phyloP scores from a whole-genome alignment of 345 rosid species.

The Eutrema japonicum region DNA sequence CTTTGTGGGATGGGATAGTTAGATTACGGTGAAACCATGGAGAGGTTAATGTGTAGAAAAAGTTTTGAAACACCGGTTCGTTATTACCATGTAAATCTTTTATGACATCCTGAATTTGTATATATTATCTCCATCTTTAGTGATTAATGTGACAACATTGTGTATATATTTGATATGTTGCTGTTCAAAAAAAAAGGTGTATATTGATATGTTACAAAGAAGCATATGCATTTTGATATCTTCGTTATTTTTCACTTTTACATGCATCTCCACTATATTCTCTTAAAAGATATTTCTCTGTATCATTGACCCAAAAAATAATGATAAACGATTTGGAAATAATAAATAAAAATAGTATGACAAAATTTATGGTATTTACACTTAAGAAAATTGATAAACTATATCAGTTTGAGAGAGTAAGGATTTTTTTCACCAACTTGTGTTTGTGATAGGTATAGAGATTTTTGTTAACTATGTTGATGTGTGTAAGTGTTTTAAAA shows the following conservation, averaged over 20 bases:
- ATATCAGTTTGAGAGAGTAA: too few species aligned
- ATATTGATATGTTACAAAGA: constrained; percentile 13
- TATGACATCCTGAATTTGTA: not conserved
- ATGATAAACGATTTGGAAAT: too few species aligned
- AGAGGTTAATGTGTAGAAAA: constrained; percentile 14
- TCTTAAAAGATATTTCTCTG: not conserved
- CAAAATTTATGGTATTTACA: not conserved
- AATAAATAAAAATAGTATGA: not conserved
- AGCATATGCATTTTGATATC: constrained; percentile 1
- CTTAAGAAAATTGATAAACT: not conserved
- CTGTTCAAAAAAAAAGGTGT: not conserved
- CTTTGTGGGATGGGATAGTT: constrained; percentile 30
- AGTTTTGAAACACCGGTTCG: constrained; percentile 16
- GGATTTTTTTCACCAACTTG: not conserved
- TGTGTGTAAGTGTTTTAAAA: not conserved
- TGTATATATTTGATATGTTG: constrained; percentile 21
- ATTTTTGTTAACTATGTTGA: not conserved
- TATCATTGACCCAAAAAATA: not conserved
- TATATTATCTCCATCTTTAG: constrained; percentile 5
- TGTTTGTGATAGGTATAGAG: not conserved
- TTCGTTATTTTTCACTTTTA: not conserved
- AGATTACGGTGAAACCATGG: constrained; percentile 30
- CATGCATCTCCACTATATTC: not conserved
- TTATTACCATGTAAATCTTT: constrained; percentile 16
- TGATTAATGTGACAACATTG: constrained; percentile 5